phyloP scores from a whole-genome alignment of 352 stramenopile genomes.

The Globisporangium spiculum region DNA sequence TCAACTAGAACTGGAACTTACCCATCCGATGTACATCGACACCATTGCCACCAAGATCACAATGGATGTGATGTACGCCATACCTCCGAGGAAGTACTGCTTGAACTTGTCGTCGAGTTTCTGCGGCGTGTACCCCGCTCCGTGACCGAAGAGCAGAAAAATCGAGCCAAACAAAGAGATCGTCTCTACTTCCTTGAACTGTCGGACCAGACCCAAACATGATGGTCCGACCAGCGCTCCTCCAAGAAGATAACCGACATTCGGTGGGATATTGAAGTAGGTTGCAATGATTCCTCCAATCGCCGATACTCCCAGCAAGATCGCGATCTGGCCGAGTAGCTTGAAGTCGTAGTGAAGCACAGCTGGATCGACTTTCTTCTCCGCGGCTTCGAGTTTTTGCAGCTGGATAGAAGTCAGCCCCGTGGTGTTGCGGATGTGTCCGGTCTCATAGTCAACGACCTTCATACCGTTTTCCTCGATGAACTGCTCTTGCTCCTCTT shows the following conservation, averaged over 20 bases:
- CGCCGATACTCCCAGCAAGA: conserved; percentile 76
- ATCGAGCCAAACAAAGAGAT: conserved; percentile 93
- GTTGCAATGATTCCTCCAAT: conserved; percentile 88
- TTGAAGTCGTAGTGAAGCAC: conserved; percentile 88
- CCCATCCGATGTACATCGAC: conserved; percentile 73
- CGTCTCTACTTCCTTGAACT: conserved; percentile 92
- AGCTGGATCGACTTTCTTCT: conserved; percentile 80
- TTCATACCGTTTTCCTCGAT: conserved; percentile 80
- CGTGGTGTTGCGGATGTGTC: conserved; percentile 73
- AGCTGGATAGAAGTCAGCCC: conserved; percentile 56
- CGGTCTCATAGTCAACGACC: conserved; percentile 82
- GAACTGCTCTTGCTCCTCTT: conserved; percentile 75
- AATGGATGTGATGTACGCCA: conserved; percentile 70
- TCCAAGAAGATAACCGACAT: conserved; percentile 89
- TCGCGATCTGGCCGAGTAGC: conserved; percentile 79
- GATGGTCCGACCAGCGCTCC: conserved; percentile 89
- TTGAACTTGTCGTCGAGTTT: conserved; percentile 64
- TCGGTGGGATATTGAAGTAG: conserved; percentile 86
- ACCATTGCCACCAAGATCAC: conserved; percentile 70
- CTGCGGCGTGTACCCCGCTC: conserved; percentile 68
- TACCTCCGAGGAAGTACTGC: conserved; percentile 66
- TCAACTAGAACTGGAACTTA: conserved; percentile 14
- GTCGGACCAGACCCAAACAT: conserved; percentile 77
- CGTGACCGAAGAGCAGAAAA: conserved; percentile 92
- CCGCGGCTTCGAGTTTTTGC: conserved; percentile 71